Base-by-base conservation (phyloP, 352 stramenopile species). In the Globisporangium cystogenes region DNA sequence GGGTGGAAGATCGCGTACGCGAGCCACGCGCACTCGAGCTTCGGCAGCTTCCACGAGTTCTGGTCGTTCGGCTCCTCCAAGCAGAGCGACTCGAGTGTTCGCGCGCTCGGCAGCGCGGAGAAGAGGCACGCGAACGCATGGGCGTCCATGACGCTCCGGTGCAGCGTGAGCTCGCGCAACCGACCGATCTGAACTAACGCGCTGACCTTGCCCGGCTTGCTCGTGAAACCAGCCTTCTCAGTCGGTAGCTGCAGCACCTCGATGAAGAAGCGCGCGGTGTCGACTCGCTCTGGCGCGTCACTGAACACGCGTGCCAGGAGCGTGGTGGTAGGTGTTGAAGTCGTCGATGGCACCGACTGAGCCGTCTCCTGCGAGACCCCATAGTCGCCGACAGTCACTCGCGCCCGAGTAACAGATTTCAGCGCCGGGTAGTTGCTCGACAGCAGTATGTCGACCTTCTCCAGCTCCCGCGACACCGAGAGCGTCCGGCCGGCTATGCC, bases 21-120 rank as follows among this genome's bases (percentile, higher is more conserved):
- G 24, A 57, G 51, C 51, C 51, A 57, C 20, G 31, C 47, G 6
- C 47, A 47, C 23, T 50, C 31, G 16, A 57, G 42, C 12, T 51
- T 57, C 29, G 29, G 47, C 1, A 57, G 18, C 31, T 51, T 39
- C 41, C 42, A 57, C 15, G 41, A 42, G 6, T 5, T 20, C 6
- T 21, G 31, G 6, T 20, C 29, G 18, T 46, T 37, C 29, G 23
- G 16, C 26, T 57, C 51, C 16, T 57, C 41, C 10, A 57, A 7
- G 16, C 41, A 21, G 0, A 57, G 51, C 16, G 41, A 36, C 41
- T 45, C 15, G 15, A 57, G 20, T 24, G 41, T 42, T 21, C 31
- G 49, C 3, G 49, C 40, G 11, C 40, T 2, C 3, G 49, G 49
- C 4, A 55, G 49, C 49, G 49, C 26, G 6, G 51, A 57, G 51